Evolutionary conservation across 2,329 filamentous ascomycete species (phyloP).

Genomic region (Phaeoacremonium minimum): DNA sequence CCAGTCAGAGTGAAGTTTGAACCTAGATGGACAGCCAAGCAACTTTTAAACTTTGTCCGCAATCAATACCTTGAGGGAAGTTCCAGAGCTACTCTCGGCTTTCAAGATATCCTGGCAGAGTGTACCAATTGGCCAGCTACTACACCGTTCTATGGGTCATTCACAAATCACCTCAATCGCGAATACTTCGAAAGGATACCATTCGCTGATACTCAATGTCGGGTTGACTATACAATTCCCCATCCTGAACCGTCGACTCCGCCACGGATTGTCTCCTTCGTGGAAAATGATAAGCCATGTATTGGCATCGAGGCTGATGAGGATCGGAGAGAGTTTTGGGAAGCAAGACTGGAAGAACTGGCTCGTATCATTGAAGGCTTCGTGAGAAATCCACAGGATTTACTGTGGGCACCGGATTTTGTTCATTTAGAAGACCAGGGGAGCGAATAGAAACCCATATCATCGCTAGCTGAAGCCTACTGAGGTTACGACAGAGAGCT

Average conservation of each 20-base stretch:
- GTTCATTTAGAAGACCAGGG: neutral
- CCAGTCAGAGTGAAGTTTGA: constrained; percentile 35
- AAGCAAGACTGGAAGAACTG: constrained; percentile 25
- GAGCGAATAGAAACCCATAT: too few relatives aligned
- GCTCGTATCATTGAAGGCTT: constrained; percentile 10
- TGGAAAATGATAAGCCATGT: constrained; percentile 28
- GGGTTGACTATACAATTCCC: constrained; percentile 26
- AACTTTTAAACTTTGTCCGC: constrained; percentile 26
- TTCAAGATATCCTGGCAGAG: constrained; percentile 22
- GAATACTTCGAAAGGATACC: constrained; percentile 35
- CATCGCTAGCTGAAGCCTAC: too few relatives aligned
- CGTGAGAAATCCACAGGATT: neutral
- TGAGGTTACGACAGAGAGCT: neutral
- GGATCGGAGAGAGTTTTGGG: constrained; percentile 27
- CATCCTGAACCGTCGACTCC: constrained; percentile 33
- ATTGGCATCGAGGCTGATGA: constrained; percentile 40
- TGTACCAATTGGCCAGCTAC: constrained; percentile 27
- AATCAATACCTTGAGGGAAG: constrained; percentile 20
- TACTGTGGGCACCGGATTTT: neutral
- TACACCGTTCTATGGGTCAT: constrained; percentile 21
- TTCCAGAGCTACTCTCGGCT: constrained; percentile 28
- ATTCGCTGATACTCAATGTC: constrained; percentile 24
- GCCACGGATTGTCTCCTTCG: constrained; percentile 39
- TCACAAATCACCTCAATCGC: constrained; percentile 31
- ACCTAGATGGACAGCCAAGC: constrained; percentile 20